phyloP scores from a whole-genome alignment of 1,284 basidiomycete species.

The Tilletiopsis washingtonensis region DNA sequence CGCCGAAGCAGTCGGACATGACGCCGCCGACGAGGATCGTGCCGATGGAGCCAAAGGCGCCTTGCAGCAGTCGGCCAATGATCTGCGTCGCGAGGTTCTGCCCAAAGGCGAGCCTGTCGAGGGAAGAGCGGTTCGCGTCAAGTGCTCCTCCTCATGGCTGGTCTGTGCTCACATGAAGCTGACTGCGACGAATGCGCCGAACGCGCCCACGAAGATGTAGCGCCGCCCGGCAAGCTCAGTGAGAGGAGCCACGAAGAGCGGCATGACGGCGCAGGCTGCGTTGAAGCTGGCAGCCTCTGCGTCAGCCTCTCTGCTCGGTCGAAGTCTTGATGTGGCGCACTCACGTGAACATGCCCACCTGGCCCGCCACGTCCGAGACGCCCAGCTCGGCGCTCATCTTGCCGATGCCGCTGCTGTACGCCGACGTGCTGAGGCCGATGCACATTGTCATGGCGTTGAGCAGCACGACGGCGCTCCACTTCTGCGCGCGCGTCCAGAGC shows the following conservation, averaged over 20 bases:
- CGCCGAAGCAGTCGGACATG: conserved; percentile 17
- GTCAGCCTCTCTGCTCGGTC: no score
- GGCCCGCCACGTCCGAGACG: conserved; percentile 37
- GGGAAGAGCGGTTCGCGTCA: no score
- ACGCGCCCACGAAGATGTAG: conserved; percentile 41
- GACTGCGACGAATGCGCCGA: conserved; percentile 39
- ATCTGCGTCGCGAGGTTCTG: conserved; percentile 44
- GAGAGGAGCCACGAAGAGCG: conserved; percentile 43
- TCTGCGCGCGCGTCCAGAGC: conserved; percentile 26
- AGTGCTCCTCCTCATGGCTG: no score
- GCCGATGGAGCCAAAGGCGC: conserved; percentile 42
- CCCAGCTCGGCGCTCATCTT: conserved; percentile 42
- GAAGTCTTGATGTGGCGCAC: no score
- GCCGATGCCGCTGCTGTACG: conserved; percentile 38
- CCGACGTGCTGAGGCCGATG: conserved; percentile 43
- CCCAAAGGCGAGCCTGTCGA: conserved; percentile 41
- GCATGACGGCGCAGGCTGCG: conserved; percentile 22
- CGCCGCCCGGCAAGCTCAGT: conserved; percentile 45
- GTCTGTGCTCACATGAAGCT: conserved; percentile 37
- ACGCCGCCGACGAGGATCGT: conserved; percentile 39
- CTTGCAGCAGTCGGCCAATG: conserved; percentile 39
- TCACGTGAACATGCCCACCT: conserved; percentile 44
- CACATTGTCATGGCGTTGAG: conserved; percentile 38
- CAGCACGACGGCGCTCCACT: conserved; percentile 34
- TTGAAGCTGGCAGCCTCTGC: no score